Evolutionary conservation across 1,284 basidiomycete species (phyloP).

Genomic region (Apiotrichum laibachii): DNA sequence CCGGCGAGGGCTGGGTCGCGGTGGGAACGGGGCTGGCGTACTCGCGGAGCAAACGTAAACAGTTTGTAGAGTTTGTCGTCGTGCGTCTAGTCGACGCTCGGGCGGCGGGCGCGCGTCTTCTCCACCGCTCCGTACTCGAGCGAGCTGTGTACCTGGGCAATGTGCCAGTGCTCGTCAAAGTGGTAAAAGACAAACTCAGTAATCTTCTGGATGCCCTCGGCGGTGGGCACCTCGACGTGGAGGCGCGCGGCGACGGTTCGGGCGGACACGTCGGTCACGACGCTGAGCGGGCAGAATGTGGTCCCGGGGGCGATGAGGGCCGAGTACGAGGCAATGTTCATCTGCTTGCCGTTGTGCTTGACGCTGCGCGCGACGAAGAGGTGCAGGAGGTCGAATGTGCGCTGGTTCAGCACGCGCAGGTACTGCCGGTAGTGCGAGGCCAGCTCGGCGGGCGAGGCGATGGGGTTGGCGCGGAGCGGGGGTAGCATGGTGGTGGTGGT

Average conservation of each 20-base stretch:
- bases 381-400: slow-evolving; percentile 9
- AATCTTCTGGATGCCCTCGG: not conserved
- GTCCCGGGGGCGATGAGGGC: slow-evolving; percentile 11
- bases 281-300: slow-evolving; percentile 8
- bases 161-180: slow-evolving; percentile 19
- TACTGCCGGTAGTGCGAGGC: slow-evolving; percentile 14
- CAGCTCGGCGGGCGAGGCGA: slow-evolving; percentile 11
- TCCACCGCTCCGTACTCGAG: not conserved
- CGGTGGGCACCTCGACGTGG: slow-evolving; percentile 10
- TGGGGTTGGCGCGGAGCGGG: not conserved
- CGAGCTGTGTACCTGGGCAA: slow-evolving; percentile 13
- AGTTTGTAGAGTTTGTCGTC: too few relatives aligned
- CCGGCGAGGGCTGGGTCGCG: too few relatives aligned
- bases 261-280: slow-evolving; percentile 13
- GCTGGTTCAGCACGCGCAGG: slow-evolving; percentile 17
- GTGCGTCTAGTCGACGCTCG: too few relatives aligned
- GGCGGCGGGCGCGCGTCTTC: too few relatives aligned
- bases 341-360: slow-evolving; percentile 7
- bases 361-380: slow-evolving; percentile 12
- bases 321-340: slow-evolving; percentile 1
- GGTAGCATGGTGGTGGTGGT: not conserved
- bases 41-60: too few relatives aligned
- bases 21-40: too few relatives aligned
- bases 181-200: slow-evolving; percentile 17
- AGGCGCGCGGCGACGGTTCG: slow-evolving; percentile 15